Evolutionary conservation across 2,329 filamentous ascomycete genomes (phyloP), one percentile per base, ranked within the genome.

Genomic region (Alternaria arbusti): DNA sequence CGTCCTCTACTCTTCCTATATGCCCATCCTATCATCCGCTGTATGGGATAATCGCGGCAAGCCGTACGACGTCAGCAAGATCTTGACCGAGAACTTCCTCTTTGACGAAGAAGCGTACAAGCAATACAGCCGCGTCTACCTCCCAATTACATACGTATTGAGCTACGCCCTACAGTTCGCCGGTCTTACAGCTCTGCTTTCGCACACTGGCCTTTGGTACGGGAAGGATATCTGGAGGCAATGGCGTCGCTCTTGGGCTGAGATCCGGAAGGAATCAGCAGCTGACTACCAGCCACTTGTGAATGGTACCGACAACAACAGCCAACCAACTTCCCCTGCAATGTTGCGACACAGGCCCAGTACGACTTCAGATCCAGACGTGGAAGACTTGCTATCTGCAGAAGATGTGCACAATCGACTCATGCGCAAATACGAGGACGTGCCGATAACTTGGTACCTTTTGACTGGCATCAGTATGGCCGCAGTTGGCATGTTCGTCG

Each of bases 131-230:
- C 88, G 91, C 17, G 91, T 96, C 1, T 97, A 94, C 69, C 82
- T 96, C 9, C 92, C 93, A 1, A 93, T 96, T 64, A 96, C 93
- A 0, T 97, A 96, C 74, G 91, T 94, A 20, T 84, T 96, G 44
- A 94, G 92, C 74, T 97, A 96, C 70, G 93, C 90, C 3, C 86
- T 96, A 23, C 93, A 96, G 73, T 96, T 97, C 76, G 93, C 93
- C 12, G 91, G 91, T 1, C 83, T 97, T 20, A 90, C 92, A 23
- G 91, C 92, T 2, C 83, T 96, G 12, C 82, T 97, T 17, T 93
- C 92, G 1, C 93, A 96, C 75, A 96, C 93, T 0, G 83, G 87
- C 22, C 92, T 93, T 74, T 96, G 93, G 92, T 92, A 96, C 72
- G 93, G 93, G 13, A 88, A 86, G 69, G 93, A 96, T 74, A 95